A percentile compares a stretch with the other conserved stretches of the same genome.
phyloP scores from a whole-genome alignment of 73 alveolate species.

The Symbiodinium pilosum region DNA sequence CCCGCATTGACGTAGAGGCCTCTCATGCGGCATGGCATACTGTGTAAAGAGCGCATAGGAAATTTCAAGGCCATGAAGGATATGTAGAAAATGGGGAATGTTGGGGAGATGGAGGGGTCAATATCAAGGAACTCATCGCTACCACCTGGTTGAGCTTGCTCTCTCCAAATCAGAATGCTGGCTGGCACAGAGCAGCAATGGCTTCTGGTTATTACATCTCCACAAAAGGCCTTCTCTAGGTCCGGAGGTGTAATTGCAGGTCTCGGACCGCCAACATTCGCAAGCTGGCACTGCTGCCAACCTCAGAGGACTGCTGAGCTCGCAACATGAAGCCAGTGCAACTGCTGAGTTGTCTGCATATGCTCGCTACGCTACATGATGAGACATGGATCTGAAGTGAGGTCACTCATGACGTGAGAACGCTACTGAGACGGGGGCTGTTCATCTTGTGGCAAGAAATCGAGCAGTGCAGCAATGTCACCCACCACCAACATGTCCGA shows the following conservation, averaged over 20 bases:
- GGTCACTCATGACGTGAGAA: too few species aligned
- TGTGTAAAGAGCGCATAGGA: neutral
- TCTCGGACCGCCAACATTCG: conserved; percentile 77
- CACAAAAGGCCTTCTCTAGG: neutral
- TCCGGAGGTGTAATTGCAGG: conserved; percentile 44
- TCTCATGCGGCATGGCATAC: neutral
- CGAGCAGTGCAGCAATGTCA: neutral
- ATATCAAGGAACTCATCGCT: too few species aligned
- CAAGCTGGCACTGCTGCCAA: conserved; percentile 91
- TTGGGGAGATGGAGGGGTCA: too few species aligned
- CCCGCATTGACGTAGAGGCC: conserved; percentile 93
- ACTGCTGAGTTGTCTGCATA: too few species aligned
- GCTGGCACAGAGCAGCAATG: too few species aligned
- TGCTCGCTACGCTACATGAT: too few species aligned
- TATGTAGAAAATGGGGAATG: neutral
- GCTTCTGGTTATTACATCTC: too few species aligned
- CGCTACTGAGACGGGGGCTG: conserved; percentile 17
- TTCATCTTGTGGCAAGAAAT: conserved; percentile 22
- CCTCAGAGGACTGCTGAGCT: neutral
- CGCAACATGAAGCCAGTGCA: too few species aligned
- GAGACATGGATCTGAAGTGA: too few species aligned
- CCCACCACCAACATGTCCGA: conserved; percentile 36
- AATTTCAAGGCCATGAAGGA: neutral
- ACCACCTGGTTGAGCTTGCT: too few species aligned
- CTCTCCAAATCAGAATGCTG: too few species aligned